phyloP scores from a whole-genome alignment of 2,329 filamentous ascomycete genomes.

The Thelonectria rubi region DNA sequence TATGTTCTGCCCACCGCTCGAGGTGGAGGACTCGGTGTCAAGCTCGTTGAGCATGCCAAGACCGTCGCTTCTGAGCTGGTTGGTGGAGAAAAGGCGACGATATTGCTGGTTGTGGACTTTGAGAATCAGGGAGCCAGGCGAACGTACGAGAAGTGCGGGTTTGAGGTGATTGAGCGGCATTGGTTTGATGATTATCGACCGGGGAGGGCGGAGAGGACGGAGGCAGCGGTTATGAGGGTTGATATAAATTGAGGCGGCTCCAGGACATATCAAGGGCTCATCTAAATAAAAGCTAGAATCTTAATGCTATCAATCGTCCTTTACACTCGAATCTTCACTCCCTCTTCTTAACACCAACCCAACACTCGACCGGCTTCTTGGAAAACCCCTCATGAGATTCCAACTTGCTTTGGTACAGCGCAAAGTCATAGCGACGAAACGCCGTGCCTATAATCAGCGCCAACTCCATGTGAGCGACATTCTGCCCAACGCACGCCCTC shows the following conservation, averaged over 20 bases:
- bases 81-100: neutral
- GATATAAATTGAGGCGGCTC: neutral
- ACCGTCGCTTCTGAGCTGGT: neutral
- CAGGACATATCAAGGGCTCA: neutral
- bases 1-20: slow-evolving; percentile 26
- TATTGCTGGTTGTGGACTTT: slow-evolving; percentile 24
- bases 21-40: slow-evolving; percentile 21
- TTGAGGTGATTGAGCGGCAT: slow-evolving; percentile 23
- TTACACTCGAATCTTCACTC: neutral
- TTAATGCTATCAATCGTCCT: neutral
- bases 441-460: slow-evolving; percentile 22
- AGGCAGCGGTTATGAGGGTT: slow-evolving; percentile 30
- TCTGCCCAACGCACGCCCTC: slow-evolving; percentile 26
- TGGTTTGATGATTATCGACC: slow-evolving; percentile 24
- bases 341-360: slow-evolving; percentile 25
- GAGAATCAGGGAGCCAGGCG: slow-evolving; percentile 14
- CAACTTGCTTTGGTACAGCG: slow-evolving; percentile 18
- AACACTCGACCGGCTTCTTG: slow-evolving; percentile 29
- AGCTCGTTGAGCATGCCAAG: slow-evolving; percentile 22
- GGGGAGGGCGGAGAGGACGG: neutral
- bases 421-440: slow-evolving; percentile 23
- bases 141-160: slow-evolving; percentile 31
- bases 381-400: slow-evolving; percentile 28
- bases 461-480: slow-evolving; percentile 29
- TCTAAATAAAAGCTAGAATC: neutral